Evolutionary conservation across 257 asterid species (phyloP).

Genomic region (Solanum gandarillasii): DNA sequence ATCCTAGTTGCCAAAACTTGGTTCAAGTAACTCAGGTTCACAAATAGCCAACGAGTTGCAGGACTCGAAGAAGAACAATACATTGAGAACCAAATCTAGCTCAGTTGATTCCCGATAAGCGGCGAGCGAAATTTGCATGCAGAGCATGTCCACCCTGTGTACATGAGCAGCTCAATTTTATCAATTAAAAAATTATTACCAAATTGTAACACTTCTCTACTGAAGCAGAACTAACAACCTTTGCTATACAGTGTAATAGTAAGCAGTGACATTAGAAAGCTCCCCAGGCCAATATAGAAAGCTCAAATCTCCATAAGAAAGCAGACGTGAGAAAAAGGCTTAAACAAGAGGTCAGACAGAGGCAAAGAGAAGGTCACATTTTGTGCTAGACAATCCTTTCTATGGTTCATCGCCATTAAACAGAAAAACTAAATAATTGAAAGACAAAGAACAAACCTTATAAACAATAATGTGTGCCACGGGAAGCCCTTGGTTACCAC

Average conservation of each 20-base stretch:
- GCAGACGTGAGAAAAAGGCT: neutral
- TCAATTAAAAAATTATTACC: neutral
- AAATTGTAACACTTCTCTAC: neutral
- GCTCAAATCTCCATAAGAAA: neutral
- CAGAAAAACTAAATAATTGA: neutral
- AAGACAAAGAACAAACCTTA: conserved; percentile 40
- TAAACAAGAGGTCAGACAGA: neutral
- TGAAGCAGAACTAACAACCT: neutral
- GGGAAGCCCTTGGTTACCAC: conserved; percentile 81
- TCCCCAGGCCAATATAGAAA: neutral
- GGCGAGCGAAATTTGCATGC: conserved; percentile 60
- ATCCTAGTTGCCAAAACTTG: neutral
- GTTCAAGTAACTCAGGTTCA: neutral
- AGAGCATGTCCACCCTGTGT: conserved; percentile 73
- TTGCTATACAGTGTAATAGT: neutral
- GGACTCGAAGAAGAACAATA: neutral
- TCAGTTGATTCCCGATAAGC: conserved; percentile 18
- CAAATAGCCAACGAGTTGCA: neutral
- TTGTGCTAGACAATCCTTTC: neutral
- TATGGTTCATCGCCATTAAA: neutral
- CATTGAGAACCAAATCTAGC: neutral
- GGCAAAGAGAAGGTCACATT: neutral
- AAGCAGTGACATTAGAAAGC: neutral
- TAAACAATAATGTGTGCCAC: conserved; percentile 74
- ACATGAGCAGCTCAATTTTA: neutral